Conservation (phyloP, 805 yeast species). For the Kregervanrija delftensis region DNA sequence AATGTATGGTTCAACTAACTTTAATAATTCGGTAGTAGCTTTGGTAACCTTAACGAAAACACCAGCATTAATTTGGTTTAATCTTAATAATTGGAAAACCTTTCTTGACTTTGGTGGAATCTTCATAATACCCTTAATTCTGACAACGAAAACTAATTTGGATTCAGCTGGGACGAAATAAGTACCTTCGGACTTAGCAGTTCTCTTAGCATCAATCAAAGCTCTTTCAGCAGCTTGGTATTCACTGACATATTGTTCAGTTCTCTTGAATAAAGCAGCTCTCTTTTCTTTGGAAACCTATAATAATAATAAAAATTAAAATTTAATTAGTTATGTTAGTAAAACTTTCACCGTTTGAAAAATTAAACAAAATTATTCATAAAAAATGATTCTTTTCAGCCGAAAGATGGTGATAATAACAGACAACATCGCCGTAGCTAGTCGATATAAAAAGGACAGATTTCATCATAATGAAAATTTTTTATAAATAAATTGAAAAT, state of each 20-base stretch:
- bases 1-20: slow-evolving; percentile 92
- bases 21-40: slow-evolving; percentile 89
- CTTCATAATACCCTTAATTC: slow-evolving; percentile 99
- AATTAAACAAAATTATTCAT: neutral
- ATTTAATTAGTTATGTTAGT: slow-evolving; percentile 20
- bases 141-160: slow-evolving; percentile 89
- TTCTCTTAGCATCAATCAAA: slow-evolving; percentile 79
- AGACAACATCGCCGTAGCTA: slow-evolving; percentile 69
- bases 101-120: slow-evolving; percentile 99
- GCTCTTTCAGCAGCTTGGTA: slow-evolving; percentile 91
- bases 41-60: slow-evolving; percentile 92
- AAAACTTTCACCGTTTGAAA: slow-evolving; percentile 3
- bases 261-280: slow-evolving; percentile 66
- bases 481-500: neutral
- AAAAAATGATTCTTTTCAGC: slow-evolving; percentile 23
- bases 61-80: slow-evolving; percentile 91
- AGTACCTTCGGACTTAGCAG: slow-evolving; percentile 89
- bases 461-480: slow-evolving; percentile 36
- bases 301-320: slow-evolving; percentile 5
- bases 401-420: slow-evolving; percentile 80
- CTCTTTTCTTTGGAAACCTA: slow-evolving; percentile 42
- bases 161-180: slow-evolving; percentile 94
- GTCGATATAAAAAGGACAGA: slow-evolving; percentile 41
- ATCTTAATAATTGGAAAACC: slow-evolving; percentile 90
- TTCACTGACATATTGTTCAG: slow-evolving; percentile 94